Conservation (phyloP, 331 rosid species). For the Rhamnella rubrinervis region DNA sequence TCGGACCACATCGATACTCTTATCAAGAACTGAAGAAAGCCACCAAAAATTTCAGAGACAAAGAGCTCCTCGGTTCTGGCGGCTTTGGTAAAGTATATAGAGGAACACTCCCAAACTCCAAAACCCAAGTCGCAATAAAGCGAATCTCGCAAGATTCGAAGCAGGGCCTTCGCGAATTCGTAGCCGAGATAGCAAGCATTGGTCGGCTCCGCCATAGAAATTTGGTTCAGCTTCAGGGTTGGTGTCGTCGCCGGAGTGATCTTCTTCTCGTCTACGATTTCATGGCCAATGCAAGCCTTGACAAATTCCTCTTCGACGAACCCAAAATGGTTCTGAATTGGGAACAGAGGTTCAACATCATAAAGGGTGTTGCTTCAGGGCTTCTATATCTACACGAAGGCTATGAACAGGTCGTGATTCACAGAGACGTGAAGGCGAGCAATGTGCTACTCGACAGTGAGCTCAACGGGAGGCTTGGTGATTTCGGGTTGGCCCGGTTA, state of each 20-base stretch:
- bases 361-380: constrained; percentile 70
- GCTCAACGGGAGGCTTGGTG: constrained; percentile 62
- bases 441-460: constrained; percentile 67
- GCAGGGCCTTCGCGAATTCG: constrained; percentile 67
- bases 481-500: constrained; percentile 69
- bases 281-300: constrained; percentile 72
- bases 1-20: constrained; percentile 73
- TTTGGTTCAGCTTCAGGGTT: constrained; percentile 61
- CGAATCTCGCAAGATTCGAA: constrained; percentile 58
- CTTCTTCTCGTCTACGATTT: constrained; percentile 64
- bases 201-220: constrained; percentile 76
- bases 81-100: constrained; percentile 71
- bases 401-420: constrained; percentile 62
- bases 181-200: constrained; percentile 66
- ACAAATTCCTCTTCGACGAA: constrained; percentile 51
- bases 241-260: constrained; percentile 66
- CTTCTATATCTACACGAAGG: constrained; percentile 75
- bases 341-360: constrained; percentile 61
- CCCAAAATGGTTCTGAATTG: constrained; percentile 43
- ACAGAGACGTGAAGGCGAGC: constrained; percentile 73
- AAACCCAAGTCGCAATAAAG: constrained; percentile 61
- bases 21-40: constrained; percentile 65
- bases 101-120: constrained; percentile 53
- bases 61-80: constrained; percentile 63
- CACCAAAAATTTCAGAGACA: constrained; percentile 54